phyloP scores from a whole-genome alignment of 1,284 basidiomycete genomes.

The Cystobasidium slooffiae region DNA sequence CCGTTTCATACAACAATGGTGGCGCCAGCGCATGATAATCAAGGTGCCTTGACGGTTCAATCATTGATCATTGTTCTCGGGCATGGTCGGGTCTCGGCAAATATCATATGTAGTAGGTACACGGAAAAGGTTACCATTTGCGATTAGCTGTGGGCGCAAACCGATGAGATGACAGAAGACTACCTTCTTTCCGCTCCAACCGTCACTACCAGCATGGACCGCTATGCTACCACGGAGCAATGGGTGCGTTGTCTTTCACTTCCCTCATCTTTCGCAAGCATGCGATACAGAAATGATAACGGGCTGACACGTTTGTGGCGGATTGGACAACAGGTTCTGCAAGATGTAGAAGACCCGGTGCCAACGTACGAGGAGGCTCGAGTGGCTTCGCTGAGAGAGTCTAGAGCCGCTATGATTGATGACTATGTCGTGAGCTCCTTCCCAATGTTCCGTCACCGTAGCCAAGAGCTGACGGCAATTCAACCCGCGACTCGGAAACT shows the following conservation, averaged over 20 bases:
- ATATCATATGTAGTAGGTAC: no score
- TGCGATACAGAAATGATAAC: conserved; percentile 1
- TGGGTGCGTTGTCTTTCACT: background rate
- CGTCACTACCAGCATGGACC: background rate
- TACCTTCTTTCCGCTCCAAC: background rate
- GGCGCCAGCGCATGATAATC: no score
- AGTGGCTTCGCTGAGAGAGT: conserved; percentile 10
- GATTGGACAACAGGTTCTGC: conserved; percentile 2
- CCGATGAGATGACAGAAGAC: background rate
- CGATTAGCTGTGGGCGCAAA: no score
- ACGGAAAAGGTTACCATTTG: no score
- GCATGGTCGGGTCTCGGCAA: no score
- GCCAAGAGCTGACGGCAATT: background rate
- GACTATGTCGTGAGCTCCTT: conserved; percentile 7
- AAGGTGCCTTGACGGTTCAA: no score
- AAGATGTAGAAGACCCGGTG: conserved; percentile 23
- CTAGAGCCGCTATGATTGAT: conserved; percentile 21
- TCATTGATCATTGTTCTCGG: no score
- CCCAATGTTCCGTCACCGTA: no score
- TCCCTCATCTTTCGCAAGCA: background rate
- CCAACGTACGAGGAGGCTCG: conserved; percentile 21
- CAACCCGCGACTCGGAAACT: background rate
- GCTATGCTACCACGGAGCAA: conserved; percentile 6
- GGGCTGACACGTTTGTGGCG: conserved; percentile 2
- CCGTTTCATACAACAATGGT: no score